These are phyloP conservation scores for Gonapodya prolifera DNA, from an alignment of 192 early-diverging fungal genomes.

Conservation along the genomic window DNA sequence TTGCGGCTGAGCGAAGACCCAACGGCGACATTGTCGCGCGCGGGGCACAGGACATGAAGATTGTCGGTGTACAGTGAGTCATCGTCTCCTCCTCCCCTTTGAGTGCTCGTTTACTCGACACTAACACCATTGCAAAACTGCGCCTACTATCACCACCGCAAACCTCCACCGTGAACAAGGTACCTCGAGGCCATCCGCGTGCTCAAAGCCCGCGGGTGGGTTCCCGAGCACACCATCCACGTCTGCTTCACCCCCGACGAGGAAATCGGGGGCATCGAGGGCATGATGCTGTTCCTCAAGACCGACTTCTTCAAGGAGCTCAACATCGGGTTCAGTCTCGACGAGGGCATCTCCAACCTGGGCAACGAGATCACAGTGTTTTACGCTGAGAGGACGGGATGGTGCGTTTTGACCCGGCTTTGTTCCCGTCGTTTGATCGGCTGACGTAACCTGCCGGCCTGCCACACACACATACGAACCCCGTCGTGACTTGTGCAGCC, in stretches of 20 bases:
- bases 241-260: conserved; percentile 73
- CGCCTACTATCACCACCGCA: not conserved
- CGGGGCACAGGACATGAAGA: conserved; percentile 87
- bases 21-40: conserved; percentile 67
- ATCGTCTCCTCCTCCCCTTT: not conserved
- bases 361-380: conserved; percentile 56
- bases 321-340: conserved; percentile 70
- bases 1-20: conserved; percentile 45
- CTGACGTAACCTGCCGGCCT: not conserved
- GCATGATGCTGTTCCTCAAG: conserved; percentile 58
- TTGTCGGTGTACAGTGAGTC: conserved; percentile 37
- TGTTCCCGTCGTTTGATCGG: not conserved
- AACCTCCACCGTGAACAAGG: conserved; percentile 14
- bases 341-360: conserved; percentile 61
- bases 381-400: conserved; percentile 71
- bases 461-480: too few species aligned
- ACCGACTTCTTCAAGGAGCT: conserved; percentile 52
- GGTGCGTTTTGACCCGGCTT: conserved; percentile 39
- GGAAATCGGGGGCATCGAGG: conserved; percentile 72
- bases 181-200: conserved; percentile 71
- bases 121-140: not conserved
- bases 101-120: not conserved
- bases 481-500: too few species aligned
- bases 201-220: conserved; percentile 37
- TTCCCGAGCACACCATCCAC: conserved; percentile 57